phyloP scores from a whole-genome alignment of 495 filamentous ascomycete species.

The Apiosordaria backusii region DNA sequence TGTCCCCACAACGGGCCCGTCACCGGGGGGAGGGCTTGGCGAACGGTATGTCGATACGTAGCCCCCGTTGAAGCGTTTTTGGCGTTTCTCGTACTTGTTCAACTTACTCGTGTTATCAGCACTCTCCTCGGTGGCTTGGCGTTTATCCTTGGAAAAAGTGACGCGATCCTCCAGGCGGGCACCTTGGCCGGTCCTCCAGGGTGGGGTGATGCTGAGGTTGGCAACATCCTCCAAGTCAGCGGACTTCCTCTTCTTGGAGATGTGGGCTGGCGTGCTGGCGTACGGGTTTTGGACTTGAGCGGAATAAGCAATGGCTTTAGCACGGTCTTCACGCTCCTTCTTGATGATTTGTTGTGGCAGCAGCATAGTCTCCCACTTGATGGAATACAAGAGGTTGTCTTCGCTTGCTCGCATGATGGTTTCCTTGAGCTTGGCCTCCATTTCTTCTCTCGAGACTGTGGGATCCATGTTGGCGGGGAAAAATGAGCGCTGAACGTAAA shows the following conservation, averaged over 20 bases:
- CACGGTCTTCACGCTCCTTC: slow-evolving; percentile 55
- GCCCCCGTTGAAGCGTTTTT: slow-evolving; percentile 74
- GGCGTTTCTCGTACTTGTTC: slow-evolving; percentile 81
- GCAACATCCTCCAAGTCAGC: slow-evolving; percentile 45
- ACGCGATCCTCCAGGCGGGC: slow-evolving; percentile 73
- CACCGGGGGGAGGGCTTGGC: slow-evolving; percentile 55
- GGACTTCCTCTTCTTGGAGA: slow-evolving; percentile 77
- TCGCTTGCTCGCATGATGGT: slow-evolving; percentile 80
- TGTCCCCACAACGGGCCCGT: slow-evolving; percentile 81
- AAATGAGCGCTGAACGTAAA: slow-evolving; percentile 83
- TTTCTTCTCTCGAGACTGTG: slow-evolving; percentile 62
- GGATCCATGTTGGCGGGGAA: slow-evolving; percentile 62
- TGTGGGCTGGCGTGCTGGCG: background rate
- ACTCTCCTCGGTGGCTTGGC: slow-evolving; percentile 44
- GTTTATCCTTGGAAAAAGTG: slow-evolving; percentile 60
- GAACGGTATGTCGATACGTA: slow-evolving; percentile 61
- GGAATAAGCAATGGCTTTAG: slow-evolving; percentile 32
- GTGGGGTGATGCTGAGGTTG: slow-evolving; percentile 43
- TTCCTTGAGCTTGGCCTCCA: slow-evolving; percentile 79
- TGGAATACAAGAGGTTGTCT: slow-evolving; percentile 58
- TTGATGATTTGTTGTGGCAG: slow-evolving; percentile 86
- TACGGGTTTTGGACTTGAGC: slow-evolving; percentile 15
- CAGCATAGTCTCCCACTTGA: slow-evolving; percentile 79
- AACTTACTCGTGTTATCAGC: slow-evolving; percentile 71
- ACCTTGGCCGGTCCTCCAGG: slow-evolving; percentile 67